Evolutionary conservation across 2,329 filamentous ascomycete species (phyloP), one percentile per base, ranked within the genome.

Genomic region (Fusarium scirpi): DNA sequence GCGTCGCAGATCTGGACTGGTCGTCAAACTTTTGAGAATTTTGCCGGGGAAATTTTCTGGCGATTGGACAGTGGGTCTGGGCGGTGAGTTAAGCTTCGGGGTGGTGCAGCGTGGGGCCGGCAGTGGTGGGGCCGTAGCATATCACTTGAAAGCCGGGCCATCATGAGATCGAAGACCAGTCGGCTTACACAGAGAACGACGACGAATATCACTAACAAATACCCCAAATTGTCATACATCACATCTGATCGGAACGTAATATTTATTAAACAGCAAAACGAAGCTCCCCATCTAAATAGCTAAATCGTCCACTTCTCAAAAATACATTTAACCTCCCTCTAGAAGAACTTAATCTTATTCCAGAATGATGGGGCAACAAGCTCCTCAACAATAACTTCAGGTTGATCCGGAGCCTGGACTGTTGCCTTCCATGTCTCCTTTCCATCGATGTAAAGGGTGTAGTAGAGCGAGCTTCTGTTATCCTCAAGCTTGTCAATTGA

Each of bases 391-490:
- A 72, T 72, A 15, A 69, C 71, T n/a, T 71, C 62, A 65, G 72
- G 74, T 8, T 64, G 46, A 8, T 72, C 73, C 9, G 84, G 81
- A 10, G 87, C 85, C 1, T 85, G 83, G 15, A 89, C 74, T 3
- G 89, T 74, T 0, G 84, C 88, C 60, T 89, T 91, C 95, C 95
- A 98, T 3, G 85, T 85, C 78, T 95, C 91, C 45, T 87, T 81
- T 3, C 94, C 95, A 78, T 97, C 92, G 20, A 98, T 86, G 77
- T 92, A 98, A 3, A 98, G 83, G 6, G 89, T 87, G 77, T 97
- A 98, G 48, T 90, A 91, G 38, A 99, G 82, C 43, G 91, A 87
- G 76, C 92, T 94, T 43, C 87, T 87, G 12, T 86, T 85, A 4
- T 60, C 47, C 4, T 87, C 84, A 7, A 88, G 86, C 58, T 89